Conservation (phyloP, 345 rosid species). For the Pugionium dolabratum region DNA sequence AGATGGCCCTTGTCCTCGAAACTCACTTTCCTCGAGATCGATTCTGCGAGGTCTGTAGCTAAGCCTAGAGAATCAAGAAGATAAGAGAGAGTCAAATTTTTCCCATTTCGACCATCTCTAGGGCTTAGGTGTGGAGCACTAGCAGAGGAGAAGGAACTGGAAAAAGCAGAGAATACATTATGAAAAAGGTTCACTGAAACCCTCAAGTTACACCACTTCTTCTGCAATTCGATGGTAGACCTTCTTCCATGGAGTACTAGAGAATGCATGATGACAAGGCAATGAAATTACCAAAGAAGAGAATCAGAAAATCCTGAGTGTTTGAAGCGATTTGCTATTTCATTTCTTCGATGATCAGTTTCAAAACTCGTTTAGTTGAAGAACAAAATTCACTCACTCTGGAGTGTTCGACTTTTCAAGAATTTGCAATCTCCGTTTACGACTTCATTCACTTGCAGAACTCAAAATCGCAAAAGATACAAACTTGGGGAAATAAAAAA, state of each 20-base stretch:
- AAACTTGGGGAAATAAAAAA: not conserved
- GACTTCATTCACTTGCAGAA: not conserved
- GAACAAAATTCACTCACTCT: not conserved
- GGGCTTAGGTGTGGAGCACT: not conserved
- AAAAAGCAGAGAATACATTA: not conserved
- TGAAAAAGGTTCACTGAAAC: not conserved
- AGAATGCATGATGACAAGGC: slow-evolving; percentile 17
- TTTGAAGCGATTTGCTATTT: not conserved
- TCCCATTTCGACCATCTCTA: slow-evolving; percentile 2
- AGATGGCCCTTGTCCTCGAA: slow-evolving; percentile 2
- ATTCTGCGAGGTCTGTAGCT: slow-evolving; percentile 12
- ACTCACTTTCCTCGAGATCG: slow-evolving; percentile 14
- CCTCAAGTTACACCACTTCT: not conserved
- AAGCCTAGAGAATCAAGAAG: slow-evolving; percentile 35
- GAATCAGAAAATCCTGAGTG: not conserved
- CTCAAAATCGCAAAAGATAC: not conserved
- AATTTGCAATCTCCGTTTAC: not conserved
- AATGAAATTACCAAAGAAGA: not conserved
- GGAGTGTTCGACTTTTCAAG: not conserved
- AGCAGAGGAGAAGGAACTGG: slow-evolving; percentile 5
- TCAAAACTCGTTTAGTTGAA: not conserved
- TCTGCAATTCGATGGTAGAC: not conserved
- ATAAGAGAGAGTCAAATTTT: slow-evolving; percentile 16
- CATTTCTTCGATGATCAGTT: not conserved
- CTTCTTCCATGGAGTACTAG: slow-evolving; percentile 25